Conservation (phyloP, 179 eudicot species). For the Gypsophila paniculata region DNA sequence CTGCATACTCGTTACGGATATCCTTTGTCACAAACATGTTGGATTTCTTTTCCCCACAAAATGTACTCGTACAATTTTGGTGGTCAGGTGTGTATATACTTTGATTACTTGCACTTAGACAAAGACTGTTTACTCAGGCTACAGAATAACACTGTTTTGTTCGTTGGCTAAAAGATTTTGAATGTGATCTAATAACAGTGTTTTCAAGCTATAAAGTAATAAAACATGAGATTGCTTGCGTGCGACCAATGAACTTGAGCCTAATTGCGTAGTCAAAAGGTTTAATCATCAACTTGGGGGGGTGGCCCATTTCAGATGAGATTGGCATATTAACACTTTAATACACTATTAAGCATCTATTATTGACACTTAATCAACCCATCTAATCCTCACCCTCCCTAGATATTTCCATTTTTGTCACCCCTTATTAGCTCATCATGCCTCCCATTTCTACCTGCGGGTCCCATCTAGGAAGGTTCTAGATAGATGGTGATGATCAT, state of each 20-base stretch:
- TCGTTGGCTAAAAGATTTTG: not conserved
- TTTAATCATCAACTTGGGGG: constrained; percentile 15
- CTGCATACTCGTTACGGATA: no score
- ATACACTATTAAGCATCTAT: not conserved
- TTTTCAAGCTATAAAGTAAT: not conserved
- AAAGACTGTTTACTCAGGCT: no score
- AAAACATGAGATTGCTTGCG: constrained; percentile 15
- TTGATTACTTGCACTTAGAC: no score
- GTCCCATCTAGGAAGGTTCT: not conserved
- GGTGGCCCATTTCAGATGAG: constrained; percentile 6
- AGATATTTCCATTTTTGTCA: constrained; percentile 11
- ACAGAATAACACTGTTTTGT: no score
- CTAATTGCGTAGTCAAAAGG: not conserved
- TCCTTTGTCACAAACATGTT: no score
- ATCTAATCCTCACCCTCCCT: constrained; percentile 13
- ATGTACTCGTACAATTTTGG: no score
- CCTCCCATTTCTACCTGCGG: not conserved
- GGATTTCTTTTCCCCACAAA: no score
- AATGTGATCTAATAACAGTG: not conserved
- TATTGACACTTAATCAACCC: not conserved
- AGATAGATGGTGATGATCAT: not conserved
- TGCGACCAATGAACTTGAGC: constrained; percentile 17
- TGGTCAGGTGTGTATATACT: no score
- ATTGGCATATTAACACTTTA: not conserved
- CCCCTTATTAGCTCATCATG: not conserved